Percentiles rank a stretch among this genome's conserved stretches.
Evolutionary conservation across 148 eudicot species (phyloP).

Genomic region (Talinum fruticosum): DNA sequence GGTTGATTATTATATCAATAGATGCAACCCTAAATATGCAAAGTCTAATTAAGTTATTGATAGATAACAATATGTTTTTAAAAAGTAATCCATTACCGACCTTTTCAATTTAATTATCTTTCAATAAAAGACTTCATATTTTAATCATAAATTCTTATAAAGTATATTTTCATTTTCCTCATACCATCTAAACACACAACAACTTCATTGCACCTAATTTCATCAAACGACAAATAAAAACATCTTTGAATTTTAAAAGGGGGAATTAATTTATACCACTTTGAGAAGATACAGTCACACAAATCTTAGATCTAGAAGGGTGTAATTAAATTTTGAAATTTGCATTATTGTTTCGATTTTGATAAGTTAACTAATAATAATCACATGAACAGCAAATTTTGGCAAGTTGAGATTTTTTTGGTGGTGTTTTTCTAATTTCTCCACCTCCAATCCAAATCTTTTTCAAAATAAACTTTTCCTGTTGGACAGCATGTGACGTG

Average conservation of each 20-base stretch:
- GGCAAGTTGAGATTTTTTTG: slow-evolving; percentile 1
- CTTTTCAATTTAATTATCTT: too few species aligned
- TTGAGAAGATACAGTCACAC: background rate
- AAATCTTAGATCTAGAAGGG: background rate
- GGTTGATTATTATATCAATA: too few species aligned
- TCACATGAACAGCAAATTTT: background rate
- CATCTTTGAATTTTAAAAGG: background rate
- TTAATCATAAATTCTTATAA: too few species aligned
- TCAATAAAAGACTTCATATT: too few species aligned
- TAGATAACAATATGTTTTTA: too few species aligned
- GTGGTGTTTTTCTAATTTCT: background rate
- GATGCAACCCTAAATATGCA: too few species aligned
- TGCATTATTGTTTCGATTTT: slow-evolving; percentile 1
- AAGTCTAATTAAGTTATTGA: too few species aligned
- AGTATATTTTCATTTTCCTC: too few species aligned
- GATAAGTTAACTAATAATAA: background rate
- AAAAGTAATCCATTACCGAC: too few species aligned
- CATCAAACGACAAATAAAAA: too few species aligned
- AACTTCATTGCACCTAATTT: too few species aligned
- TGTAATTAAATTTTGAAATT: background rate
- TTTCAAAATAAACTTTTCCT: background rate
- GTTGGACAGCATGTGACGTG: slow-evolving; percentile 25
- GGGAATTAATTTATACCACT: background rate
- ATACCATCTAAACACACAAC: too few species aligned
- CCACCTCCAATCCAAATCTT: background rate